Evolutionary conservation across 2,329 filamentous ascomycete genomes (phyloP).

Genomic region (Tolypocladium nubicola): DNA sequence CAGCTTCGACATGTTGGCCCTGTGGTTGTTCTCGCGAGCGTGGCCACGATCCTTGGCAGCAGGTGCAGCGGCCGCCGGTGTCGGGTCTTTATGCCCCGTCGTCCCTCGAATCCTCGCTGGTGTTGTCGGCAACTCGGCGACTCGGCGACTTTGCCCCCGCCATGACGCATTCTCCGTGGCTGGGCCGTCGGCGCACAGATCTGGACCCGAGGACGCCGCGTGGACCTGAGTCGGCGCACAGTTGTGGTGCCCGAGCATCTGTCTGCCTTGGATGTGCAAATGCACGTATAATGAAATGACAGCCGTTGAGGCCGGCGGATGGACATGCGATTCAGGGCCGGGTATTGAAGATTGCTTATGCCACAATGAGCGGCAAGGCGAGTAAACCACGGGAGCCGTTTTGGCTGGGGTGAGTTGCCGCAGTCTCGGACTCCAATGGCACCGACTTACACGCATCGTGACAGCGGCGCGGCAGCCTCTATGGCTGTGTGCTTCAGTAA

Average conservation of each 20-base stretch:
- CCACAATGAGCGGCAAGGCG: background rate
- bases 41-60: background rate
- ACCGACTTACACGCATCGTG: slow-evolving; percentile 1
- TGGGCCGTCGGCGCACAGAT: background rate
- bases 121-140: background rate
- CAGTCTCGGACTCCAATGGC: background rate
- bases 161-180: background rate
- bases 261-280: background rate
- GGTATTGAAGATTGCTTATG: background rate
- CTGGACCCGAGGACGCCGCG: background rate
- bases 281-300: background rate
- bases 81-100: background rate
- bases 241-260: background rate
- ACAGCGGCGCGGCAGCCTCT: slow-evolving; percentile 30
- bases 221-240: background rate
- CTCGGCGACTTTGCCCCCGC: background rate
- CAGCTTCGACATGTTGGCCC: slow-evolving; percentile 58
- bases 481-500: slow-evolving; percentile 35
- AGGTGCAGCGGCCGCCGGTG: background rate
- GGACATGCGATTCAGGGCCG: background rate
- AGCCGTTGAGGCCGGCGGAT: background rate
- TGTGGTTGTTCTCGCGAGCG: background rate
- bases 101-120: background rate
- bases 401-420: slow-evolving; percentile 29
- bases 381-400: slow-evolving; percentile 25